Conservation (phyloP, 192 early-diverging fungal genomes). For the Podila horticola region DNA sequence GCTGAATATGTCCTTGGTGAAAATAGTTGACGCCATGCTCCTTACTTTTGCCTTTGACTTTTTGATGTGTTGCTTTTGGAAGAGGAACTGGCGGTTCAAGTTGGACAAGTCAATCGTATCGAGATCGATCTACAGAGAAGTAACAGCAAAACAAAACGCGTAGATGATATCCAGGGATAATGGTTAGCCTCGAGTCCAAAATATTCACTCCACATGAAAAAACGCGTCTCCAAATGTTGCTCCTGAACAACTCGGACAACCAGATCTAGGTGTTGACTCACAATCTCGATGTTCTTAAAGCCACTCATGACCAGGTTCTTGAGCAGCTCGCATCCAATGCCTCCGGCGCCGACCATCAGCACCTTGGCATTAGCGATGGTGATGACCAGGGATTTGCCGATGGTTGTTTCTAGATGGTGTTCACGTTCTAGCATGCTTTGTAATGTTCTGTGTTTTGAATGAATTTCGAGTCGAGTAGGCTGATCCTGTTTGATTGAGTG, state of each 20-base stretch:
- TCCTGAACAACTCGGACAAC: too few relatives aligned
- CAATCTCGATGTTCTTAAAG: constrained; percentile 84
- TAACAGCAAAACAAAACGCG: not conserved
- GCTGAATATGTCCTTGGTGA: not conserved
- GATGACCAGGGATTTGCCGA: constrained; percentile 24
- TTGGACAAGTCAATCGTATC: constrained; percentile 99
- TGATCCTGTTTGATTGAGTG: not conserved
- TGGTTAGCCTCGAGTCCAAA: not conserved
- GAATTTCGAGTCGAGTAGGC: not conserved
- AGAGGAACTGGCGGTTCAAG: constrained; percentile 99
- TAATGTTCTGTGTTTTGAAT: not conserved
- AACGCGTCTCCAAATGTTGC: too few relatives aligned
- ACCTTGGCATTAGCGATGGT: constrained; percentile 44
- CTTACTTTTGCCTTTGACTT: constrained; percentile 89
- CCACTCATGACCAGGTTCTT: constrained; percentile 94
- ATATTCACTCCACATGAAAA: too few relatives aligned
- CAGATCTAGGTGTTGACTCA: constrained; percentile 11
- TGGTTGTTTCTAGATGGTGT: constrained; percentile 38
- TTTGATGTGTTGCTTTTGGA: constrained; percentile 93
- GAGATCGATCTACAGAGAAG: constrained; percentile 80
- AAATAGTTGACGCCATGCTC: not conserved
- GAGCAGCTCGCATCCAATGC: constrained; percentile 98
- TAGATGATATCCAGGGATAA: not conserved
- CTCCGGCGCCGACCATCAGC: constrained; percentile 87
- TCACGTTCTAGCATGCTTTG: constrained; percentile 22